These are phyloP conservation scores for Persicaria maculosa DNA, from an alignment of 148 eudicot species.

Conservation along the genomic window DNA sequence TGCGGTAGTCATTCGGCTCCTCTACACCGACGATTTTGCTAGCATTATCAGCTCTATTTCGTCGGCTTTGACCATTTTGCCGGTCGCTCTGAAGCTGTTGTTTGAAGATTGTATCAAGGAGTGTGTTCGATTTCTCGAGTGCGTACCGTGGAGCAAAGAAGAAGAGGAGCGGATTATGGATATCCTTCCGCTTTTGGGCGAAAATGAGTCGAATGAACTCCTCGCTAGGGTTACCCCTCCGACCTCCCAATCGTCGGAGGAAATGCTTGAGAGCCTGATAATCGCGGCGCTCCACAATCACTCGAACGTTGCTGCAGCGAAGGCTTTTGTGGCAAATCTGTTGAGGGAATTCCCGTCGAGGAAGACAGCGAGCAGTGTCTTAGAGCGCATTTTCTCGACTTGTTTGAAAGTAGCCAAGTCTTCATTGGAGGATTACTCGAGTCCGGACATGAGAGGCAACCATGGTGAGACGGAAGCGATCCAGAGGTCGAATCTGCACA, in stretches of 20 bases:
- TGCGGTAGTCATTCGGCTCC: slow-evolving; percentile 42
- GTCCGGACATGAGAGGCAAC: slow-evolving; percentile 74
- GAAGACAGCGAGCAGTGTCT: slow-evolving; percentile 54
- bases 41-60: slow-evolving; percentile 24
- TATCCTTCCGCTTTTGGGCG: slow-evolving; percentile 41
- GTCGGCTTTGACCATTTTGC: slow-evolving; percentile 42
- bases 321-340: slow-evolving; percentile 83
- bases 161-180: slow-evolving; percentile 52
- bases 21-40: slow-evolving; percentile 50
- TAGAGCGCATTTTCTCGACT: slow-evolving; percentile 48
- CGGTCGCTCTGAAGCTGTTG: slow-evolving; percentile 58
- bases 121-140: slow-evolving; percentile 64
- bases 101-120: slow-evolving; percentile 72
- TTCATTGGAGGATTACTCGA: slow-evolving; percentile 80
- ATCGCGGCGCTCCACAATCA: slow-evolving; percentile 58
- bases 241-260: slow-evolving; percentile 35
- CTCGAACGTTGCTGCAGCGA: slow-evolving; percentile 67
- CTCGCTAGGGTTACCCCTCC: slow-evolving; percentile 59
- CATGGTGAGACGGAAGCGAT: slow-evolving; percentile 82
- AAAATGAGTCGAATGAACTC: slow-evolving; percentile 53
- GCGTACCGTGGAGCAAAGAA: slow-evolving; percentile 90
- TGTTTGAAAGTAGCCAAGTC: slow-evolving; percentile 66
- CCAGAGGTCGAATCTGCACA: slow-evolving; percentile 82
- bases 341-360: slow-evolving; percentile 61
- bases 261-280: slow-evolving; percentile 68